Conservation (phyloP, 495 filamentous ascomycete genomes). For the Neurospora sp. region DNA sequence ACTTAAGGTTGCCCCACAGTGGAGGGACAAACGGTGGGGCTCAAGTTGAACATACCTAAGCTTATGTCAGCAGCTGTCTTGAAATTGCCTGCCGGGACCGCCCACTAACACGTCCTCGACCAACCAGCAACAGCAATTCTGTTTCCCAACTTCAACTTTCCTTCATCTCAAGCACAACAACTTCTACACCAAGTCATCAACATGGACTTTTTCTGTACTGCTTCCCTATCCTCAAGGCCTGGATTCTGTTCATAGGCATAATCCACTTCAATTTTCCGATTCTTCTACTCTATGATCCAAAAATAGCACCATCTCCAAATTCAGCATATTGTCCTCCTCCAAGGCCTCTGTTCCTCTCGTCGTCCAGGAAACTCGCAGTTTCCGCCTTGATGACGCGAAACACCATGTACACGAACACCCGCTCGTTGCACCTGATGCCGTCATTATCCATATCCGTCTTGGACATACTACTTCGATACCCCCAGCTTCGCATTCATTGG, state of each 20-base stretch:
- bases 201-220: background rate
- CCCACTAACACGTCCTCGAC: background rate
- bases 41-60: background rate
- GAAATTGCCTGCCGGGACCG: background rate
- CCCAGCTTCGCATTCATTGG: background rate
- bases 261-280: background rate
- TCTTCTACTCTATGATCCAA: background rate
- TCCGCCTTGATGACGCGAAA: background rate
- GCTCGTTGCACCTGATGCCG: background rate
- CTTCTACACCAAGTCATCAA: background rate
- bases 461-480: background rate
- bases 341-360: background rate
- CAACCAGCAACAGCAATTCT: background rate
- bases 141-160: background rate
- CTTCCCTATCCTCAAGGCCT: background rate
- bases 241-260: background rate
- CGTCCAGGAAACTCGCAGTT: background rate
- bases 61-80: background rate
- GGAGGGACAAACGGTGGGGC: background rate
- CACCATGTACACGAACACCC: background rate
- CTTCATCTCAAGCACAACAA: background rate
- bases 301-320: background rate
- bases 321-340: background rate
- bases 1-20: background rate
- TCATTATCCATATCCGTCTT: background rate